Evolutionary conservation across 2,329 filamentous ascomycete species (phyloP), one percentile per base, ranked within the genome.

Genomic region (Cryoendolithus antarcticus): DNA sequence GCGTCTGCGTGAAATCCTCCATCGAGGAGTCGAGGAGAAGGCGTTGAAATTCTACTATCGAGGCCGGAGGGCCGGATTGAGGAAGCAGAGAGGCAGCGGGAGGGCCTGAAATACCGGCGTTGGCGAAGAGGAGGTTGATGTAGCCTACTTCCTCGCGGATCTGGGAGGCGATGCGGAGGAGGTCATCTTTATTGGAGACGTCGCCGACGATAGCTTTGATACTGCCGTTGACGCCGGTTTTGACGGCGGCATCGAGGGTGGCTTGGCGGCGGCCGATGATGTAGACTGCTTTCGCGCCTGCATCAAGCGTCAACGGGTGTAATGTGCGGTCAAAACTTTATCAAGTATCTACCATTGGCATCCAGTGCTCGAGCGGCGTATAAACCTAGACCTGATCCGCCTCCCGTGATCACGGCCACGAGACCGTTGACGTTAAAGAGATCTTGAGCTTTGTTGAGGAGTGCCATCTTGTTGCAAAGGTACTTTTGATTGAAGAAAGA

Each of bases 361-460:
- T 55, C 57, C 1, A 62, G 48, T 0, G 65, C 60, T 35, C 59
- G 53, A 4, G 66, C 63, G 46, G 66, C 66, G 44, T 62, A 64
- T 2, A 63, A 55, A 3, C 66, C 66, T 10, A 69, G 60, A 61
- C 70, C 69, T 34, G 60, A 67, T 30, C 70, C 71, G 35, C 69
- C 70, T 30, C 71, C 71, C 2, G 70, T 75, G 35, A 75, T 57
- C 37, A 72, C 65, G 15, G 62, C 69, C 3, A 74, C 66, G 19
- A 70, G 59, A 37, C 63, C 69, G 41, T 71, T 61, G 46, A 73
- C 67, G 10, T 62, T 62, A 57, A 74, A 74, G 2, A 40, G 32
- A 12, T 40, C 38, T 13, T 15, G 24, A 3, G 38, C 38, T 32
- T 30, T 35, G 38, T 40, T 40, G 19, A 7, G 28, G 8, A 32